These are phyloP conservation scores for Coniella lustricola DNA, from an alignment of 2,329 filamentous ascomycete species.

Conservation along the genomic window DNA sequence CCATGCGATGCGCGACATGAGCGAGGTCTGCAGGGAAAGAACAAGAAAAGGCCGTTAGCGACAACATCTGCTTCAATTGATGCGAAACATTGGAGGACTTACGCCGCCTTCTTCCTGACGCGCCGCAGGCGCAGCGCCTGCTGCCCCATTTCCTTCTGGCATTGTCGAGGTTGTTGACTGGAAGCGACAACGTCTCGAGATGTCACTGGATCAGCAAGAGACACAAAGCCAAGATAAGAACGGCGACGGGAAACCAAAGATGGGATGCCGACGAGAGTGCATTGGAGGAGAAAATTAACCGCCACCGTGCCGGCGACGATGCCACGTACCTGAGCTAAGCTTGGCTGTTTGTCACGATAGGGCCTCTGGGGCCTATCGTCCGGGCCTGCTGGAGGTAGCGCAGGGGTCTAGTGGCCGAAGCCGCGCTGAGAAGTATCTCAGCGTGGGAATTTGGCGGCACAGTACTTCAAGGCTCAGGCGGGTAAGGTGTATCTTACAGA, in stretches of 20 bases:
- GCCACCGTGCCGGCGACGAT: no score
- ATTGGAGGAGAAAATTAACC: no score
- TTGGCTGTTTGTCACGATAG: no score
- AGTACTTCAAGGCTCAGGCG: no score
- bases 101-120: slow-evolving; percentile 15
- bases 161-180: slow-evolving; percentile 7
- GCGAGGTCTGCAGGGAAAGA: slow-evolving; percentile 22
- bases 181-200: slow-evolving; percentile 7
- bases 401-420: no score
- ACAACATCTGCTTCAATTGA: background rate
- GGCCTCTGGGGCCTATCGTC: no score
- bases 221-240: slow-evolving; percentile 1
- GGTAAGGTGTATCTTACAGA: no score
- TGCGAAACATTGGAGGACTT: background rate
- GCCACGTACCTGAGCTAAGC: no score
- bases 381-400: no score
- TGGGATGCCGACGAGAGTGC: background rate
- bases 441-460: no score
- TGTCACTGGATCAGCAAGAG: slow-evolving; percentile 1
- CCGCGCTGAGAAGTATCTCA: no score
- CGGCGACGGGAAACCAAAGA: background rate
- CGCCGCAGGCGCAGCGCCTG: slow-evolving; percentile 15
- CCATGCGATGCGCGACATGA: slow-evolving; percentile 42
- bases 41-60: background rate
- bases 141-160: slow-evolving; percentile 15